Evolutionary conservation across 257 asterid genomes (phyloP).

Genomic region (Primulina tabacum): DNA sequence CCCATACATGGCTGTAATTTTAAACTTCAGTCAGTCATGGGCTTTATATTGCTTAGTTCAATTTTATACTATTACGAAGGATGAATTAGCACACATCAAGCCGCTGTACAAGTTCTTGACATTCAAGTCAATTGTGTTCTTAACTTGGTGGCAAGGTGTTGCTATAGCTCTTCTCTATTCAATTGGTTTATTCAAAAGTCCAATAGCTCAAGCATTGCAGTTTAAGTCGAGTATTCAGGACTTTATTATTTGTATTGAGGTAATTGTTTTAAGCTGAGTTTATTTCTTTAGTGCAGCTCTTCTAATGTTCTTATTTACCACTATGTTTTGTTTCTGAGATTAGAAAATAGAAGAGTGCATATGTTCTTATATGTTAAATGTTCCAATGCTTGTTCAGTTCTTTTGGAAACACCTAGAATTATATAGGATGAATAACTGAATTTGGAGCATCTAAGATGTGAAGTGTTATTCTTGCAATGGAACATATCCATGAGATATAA

Average conservation of each 20-base stretch:
- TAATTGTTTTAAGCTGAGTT: constrained; percentile 41
- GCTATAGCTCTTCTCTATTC: constrained; percentile 81
- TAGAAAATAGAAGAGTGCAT: neutral
- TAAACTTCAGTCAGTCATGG: constrained; percentile 98
- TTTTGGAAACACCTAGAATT: too few species aligned
- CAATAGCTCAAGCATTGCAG: constrained; percentile 83
- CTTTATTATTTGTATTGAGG: constrained; percentile 97
- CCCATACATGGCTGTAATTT: constrained; percentile 86
- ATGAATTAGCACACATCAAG: constrained; percentile 85
- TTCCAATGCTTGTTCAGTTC: too few species aligned
- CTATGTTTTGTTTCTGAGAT: neutral
- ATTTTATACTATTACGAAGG: constrained; percentile 82
- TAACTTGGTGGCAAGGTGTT: constrained; percentile 99
- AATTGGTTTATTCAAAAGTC: constrained; percentile 76
- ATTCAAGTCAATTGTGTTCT: constrained; percentile 94
- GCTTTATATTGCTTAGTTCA: constrained; percentile 96
- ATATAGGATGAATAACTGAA: neutral
- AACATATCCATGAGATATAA: neutral
- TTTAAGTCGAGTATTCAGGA: constrained; percentile 83
- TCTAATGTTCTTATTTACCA: neutral
- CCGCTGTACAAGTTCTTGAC: constrained; percentile 92
- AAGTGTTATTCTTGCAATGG: neutral
- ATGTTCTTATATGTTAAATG: too few species aligned
- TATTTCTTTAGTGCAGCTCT: constrained; percentile 19
- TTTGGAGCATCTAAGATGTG: too few species aligned